Conservation (phyloP, 768 basidiomycete species). For the Suillus ampliporus region DNA sequence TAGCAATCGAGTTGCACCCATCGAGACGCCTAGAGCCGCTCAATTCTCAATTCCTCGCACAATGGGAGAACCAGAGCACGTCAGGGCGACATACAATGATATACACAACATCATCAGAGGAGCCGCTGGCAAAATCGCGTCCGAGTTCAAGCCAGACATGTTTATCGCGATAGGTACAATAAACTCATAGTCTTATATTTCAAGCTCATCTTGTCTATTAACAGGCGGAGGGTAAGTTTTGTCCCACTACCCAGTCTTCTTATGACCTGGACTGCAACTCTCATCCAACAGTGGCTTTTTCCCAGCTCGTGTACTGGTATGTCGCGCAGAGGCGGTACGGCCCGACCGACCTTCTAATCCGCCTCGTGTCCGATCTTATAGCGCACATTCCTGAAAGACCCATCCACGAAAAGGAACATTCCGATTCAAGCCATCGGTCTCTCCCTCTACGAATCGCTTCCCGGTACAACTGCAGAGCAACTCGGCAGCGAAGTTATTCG, state of each 20-base stretch:
- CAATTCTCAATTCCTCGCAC: constrained; percentile 9
- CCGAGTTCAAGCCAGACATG: constrained; percentile 84
- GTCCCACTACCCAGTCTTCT: constrained; percentile 18
- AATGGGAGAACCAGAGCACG: constrained; percentile 58
- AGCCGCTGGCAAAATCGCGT: constrained; percentile 68
- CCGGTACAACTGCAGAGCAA: constrained; percentile 72
- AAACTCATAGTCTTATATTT: constrained; percentile 24
- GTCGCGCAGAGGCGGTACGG: constrained; percentile 12
- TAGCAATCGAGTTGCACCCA: constrained; percentile 1
- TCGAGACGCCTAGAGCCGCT: neutral
- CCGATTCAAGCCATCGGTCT: constrained; percentile 97
- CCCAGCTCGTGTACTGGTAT: constrained; percentile 89
- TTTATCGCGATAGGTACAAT: constrained; percentile 78
- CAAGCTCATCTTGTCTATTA: constrained; percentile 5
- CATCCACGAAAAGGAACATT: constrained; percentile 73
- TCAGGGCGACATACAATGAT: constrained; percentile 87
- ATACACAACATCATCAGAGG: constrained; percentile 87
- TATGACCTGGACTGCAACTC: constrained; percentile 20
- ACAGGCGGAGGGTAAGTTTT: constrained; percentile 80
- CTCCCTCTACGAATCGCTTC: constrained; percentile 91
- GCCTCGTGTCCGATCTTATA: constrained; percentile 30
- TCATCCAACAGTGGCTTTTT: constrained; percentile 79
- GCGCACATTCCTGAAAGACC: constrained; percentile 85
- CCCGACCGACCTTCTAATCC: constrained; percentile 5
- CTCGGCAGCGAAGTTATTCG: constrained; percentile 86